Conservation (phyloP, 2,329 filamentous ascomycete genomes). For the Fusarium miscanthi region DNA sequence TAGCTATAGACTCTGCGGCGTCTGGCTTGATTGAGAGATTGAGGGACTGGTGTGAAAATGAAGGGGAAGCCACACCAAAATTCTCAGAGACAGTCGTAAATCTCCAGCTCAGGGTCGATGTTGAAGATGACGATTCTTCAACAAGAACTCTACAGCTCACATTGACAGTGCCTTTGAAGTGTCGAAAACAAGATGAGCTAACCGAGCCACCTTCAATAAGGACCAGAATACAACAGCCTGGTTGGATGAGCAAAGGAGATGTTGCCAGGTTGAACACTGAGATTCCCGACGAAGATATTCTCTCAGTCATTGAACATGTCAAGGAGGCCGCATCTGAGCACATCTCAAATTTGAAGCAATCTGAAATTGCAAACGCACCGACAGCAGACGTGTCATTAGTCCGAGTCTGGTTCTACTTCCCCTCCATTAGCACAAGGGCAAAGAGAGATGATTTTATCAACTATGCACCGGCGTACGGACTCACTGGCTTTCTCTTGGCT, state of each 20-base stretch:
- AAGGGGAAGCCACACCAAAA: constrained; percentile 1
- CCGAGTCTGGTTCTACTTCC: constrained; percentile 72
- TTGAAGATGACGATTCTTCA: constrained; percentile 10
- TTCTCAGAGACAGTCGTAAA: constrained; percentile 25
- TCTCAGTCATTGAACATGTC: constrained; percentile 59
- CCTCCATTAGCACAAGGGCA: constrained; percentile 67
- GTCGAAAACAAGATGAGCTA: neutral
- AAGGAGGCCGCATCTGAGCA: constrained; percentile 51
- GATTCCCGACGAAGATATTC: constrained; percentile 58
- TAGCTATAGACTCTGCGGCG: constrained; percentile 44
- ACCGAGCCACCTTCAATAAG: constrained; percentile 55
- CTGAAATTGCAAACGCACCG: neutral
- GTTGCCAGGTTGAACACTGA: constrained; percentile 51
- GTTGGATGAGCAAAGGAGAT: constrained; percentile 64
- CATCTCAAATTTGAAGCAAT: constrained; percentile 38
- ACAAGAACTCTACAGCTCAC: constrained; percentile 47
- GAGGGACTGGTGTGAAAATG: constrained; percentile 39
- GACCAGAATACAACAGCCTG: constrained; percentile 60
- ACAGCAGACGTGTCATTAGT: constrained; percentile 49
- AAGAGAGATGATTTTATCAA: constrained; percentile 69
- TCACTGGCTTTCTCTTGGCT: constrained; percentile 70
- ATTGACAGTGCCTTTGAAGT: constrained; percentile 50
- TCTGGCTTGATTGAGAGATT: constrained; percentile 28
- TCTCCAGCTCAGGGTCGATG: constrained; percentile 44
- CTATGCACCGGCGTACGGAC: constrained; percentile 61